Evolutionary conservation across 2,329 filamentous ascomycete genomes (phyloP).

Genomic region (Alternaria angustiovoidea): DNA sequence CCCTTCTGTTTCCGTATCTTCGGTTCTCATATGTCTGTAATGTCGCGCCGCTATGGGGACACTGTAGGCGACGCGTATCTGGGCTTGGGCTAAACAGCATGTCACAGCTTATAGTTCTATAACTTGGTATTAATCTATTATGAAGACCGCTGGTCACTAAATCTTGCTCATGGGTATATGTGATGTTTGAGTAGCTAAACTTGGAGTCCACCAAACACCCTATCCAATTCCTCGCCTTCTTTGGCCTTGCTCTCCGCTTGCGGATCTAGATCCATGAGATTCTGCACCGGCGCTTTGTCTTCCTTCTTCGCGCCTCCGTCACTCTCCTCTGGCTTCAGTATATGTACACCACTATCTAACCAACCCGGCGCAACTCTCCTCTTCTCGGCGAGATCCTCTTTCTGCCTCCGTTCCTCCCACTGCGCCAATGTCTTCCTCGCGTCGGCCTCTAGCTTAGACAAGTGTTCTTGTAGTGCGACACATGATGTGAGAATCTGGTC

Average conservation of each 20-base stretch:
- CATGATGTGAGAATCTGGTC: constrained; percentile 86
- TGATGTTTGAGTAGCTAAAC: constrained; percentile 10
- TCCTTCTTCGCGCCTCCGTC: constrained; percentile 56
- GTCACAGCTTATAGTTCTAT: constrained; percentile 31
- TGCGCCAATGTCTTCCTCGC: constrained; percentile 72
- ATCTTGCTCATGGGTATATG: background rate
- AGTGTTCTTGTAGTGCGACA: constrained; percentile 76
- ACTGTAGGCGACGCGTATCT: constrained; percentile 12
- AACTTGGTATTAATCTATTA: constrained; percentile 43
- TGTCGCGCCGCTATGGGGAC: constrained; percentile 44
- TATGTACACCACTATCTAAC: constrained; percentile 72
- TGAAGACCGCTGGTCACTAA: constrained; percentile 35
- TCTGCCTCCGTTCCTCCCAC: constrained; percentile 72
- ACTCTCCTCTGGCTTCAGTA: constrained; percentile 71
- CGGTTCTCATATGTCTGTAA: constrained; percentile 52
- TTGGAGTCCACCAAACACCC: constrained; percentile 73
- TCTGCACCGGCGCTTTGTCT: constrained; percentile 21
- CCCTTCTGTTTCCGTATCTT: constrained; percentile 44
- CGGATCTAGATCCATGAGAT: constrained; percentile 30
- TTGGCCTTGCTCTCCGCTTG: constrained; percentile 50
- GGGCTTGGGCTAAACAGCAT: constrained; percentile 21
- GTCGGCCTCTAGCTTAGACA: constrained; percentile 72
- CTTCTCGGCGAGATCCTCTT: constrained; percentile 79
- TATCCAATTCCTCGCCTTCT: constrained; percentile 66
- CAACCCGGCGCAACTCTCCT: constrained; percentile 80